Evolutionary conservation across 2,329 filamentous ascomycete genomes (phyloP), one percentile per base, ranked within the genome.

Genomic region (Fusarium sp.): DNA sequence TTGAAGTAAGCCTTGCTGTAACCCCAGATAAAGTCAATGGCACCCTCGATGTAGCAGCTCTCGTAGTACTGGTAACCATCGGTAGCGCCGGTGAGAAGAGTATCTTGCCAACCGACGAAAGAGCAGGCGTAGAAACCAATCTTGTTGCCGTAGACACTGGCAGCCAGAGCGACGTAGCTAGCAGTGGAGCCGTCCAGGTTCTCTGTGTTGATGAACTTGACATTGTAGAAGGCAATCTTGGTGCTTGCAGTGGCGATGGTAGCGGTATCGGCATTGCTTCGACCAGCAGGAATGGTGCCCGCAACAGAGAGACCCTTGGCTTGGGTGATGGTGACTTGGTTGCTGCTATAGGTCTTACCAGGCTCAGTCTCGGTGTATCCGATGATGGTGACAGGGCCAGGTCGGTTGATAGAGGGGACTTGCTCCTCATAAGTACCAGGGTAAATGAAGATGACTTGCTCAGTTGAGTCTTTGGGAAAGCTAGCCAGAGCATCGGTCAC

Each of bases 371-470:
- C 68, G 1, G 71, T 73, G 60, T 73, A 73, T 29, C 71, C 71
- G 20, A 73, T 73, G n/a, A 73, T 73, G 62, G 68, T 73, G n/a
- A 73, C 71, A 9, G 71, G 65, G 3, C 71, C 71, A 29, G 37
- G 65, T 22, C 71, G 68, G 33, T 68, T 73, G 56, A 73, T 67
- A 2, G 57, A 22, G 4, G 71, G 71, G 8, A 72, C 71, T 76
- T 91, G 89, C 78, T 91, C 89, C 20, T 82, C 83, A 82, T 91
- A 91, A 20, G 87, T 90, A 3, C 90, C 89, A 1, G 77, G 72
- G 33, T 80, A 80, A 45, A 83, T 80, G 76, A 83, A 81, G 62
- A 82, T 80, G n/a, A 82, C 76, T 71, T 85, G 83, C 41, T 56
- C 65, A 11, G 63, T 52, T 59, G 71, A 67, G 71, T 78, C 76